Base-by-base conservation (phyloP, 352 stramenopile species). In the Globisporangium nagaii region DNA sequence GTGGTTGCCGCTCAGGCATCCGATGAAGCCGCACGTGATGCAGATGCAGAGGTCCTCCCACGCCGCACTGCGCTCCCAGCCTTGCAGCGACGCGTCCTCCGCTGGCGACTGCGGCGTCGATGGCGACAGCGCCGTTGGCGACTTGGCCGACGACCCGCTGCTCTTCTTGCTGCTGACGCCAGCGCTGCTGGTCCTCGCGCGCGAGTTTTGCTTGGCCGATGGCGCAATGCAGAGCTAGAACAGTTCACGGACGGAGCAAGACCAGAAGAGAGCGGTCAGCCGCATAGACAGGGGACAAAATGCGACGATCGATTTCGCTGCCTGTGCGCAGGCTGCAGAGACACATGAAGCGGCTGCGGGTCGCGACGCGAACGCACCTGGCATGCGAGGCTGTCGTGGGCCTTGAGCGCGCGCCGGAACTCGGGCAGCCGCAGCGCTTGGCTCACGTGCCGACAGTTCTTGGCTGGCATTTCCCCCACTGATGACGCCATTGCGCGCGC, bases 1-100 rank as follows among this genome's bases (percentile, higher is more conserved):
- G 62, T 89, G 79, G 32, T 71, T 73, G 11, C 60, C 48, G 43
- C 66, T 67, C 19, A 84, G 60, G 49, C 79, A 89, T 30, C 66
- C 79, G 15, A 89, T 60, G 56, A 82, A 82, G 41, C 67, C 79
- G 49, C 79, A 89, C 20, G 58, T 79, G 12, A 89, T 63, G 46
- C 79, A 89, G 3, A 87, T 37, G 28, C 75, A 61, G 30, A 86
- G 58, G 40, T 84, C 66, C 5, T 67, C 60, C 56, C 60, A 72
- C 32, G 71, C 47, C 0, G 47, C 48, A 31, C 68, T 63, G 20
- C 60, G 53, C 28, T 66, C 59, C 71, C 71, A 83, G 39, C 60
- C 66, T 30, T 74, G 48, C 4, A 73, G 57, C 13, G 62, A 30
- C 8, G 47, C 17, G 27, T 22, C 19, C 3, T 24, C n/a, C 6